Base-by-base conservation (phyloP, 108 stramenopile species). In the Cyclotella kingstonii region DNA sequence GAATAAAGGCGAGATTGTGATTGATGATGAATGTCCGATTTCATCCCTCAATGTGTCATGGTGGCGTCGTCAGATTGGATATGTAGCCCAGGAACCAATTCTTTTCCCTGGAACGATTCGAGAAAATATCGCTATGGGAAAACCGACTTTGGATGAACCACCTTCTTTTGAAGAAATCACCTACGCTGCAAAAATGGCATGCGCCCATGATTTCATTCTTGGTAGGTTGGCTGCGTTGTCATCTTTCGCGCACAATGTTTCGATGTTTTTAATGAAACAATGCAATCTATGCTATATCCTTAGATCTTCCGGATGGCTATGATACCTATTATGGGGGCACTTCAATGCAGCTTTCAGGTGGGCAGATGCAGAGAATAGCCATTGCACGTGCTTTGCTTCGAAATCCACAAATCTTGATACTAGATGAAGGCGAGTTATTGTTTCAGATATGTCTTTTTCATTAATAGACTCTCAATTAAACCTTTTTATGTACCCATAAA, bases 51-150 rank as follows among this genome's bases (percentile, higher is more conserved):
- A 94, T 57, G 62, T 87, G 28, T 57, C 44, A 23, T 80, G 81
- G 77, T 77, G 86, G 34, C 79, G 90, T 19, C 22, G 43, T 0
- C 59, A 78, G 34, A 66, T 85, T 44, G 85, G 85, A 8, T 77
- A 81, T 26, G 81, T 85, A 27, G 74, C 80, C 12, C 69, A 71
- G 43, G 85, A 90, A 50, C 82, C 89, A 0, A 61, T 81, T 21
- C 66, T 90, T 8, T 85, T 85, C 51, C 72, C 81, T 12, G 83
- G 85, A 29, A 84, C 87, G 0, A 80, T 91, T 22, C 50, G 65
- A 48, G 79, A 86, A 15, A 91, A 91, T 45, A 86, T 91, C 36
- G 76, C 77, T 12, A 67, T 78, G 75, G 86, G 22, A 36, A 76
- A 40, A 45, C 73, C 42, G 18, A 43, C 46, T 83, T 70, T 73